Evolutionary conservation across 441 rosid genomes (phyloP), one percentile per base, ranked within the genome.

Genomic region (Mallotus japonicus): DNA sequence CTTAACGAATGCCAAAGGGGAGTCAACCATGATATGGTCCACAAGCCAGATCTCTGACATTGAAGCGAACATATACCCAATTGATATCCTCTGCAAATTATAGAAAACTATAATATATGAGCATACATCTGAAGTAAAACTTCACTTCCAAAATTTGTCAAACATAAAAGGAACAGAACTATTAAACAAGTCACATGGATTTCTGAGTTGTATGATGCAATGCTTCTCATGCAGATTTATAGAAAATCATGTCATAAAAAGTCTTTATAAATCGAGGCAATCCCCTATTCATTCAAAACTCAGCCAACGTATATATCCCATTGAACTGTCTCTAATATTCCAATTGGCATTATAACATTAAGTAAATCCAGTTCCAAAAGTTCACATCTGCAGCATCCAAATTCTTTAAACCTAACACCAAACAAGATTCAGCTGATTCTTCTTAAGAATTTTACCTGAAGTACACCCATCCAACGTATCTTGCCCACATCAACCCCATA

Each of bases 11-110:
- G 82, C 76, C 62, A 73, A n/a, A 46, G 78, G 61, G 13, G 85
- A 82, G 78, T 85, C 88, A 16, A 86, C 85, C 0, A 14, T 34
- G 67, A 77, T 28, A 62, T 72, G 77, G 65, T 74, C 74, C 74
- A 86, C 86, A 64, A 88, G 87, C 88, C 88, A 88, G 71, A 88
- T 84, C 82, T 88, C 88, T n/a, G 87, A 79, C 63, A 86, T 46
- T 54, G 92, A 82, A 71, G 92, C 84, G 47, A 86, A 78, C n/a
- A 88, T 80, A 75, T 88, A 88, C 42, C 92, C 89, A 79, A 86
- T 82, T 32, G 92, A 79, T 82, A 88, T 88, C 75, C 92, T 85
- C 92, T 84, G 85, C 53, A 72, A 73, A 81, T 72, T 37, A 70
- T n/a, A 76, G 69, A 69, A 58, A 8, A 40, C 59, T 32, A 46